Base-by-base conservation (phyloP, 257 asterid genomes). In the Solanum medicagineum region DNA sequence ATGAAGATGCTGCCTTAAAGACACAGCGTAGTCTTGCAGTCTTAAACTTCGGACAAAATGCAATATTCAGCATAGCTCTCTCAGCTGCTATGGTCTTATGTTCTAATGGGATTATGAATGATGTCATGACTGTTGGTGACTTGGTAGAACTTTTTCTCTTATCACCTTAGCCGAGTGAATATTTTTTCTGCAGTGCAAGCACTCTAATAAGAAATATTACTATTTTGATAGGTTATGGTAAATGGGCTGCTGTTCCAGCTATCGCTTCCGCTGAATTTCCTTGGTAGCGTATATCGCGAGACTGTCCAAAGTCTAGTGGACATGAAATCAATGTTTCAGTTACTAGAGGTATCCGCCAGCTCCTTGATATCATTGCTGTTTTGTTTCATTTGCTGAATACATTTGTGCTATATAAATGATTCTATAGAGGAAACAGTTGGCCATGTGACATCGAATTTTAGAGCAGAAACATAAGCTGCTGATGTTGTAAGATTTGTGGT, bases 291-390 rank as follows among this genome's bases (percentile, higher is more conserved):
- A 66, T 96, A 96, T 87, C 92, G 98, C 89, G 99, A 96, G 90
- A 96, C 99, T 14, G 26, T 95, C 86, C 98, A 96, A 87, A 91
- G 98, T 90, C 87, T 96, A 90, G 91, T 96, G 40, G 99, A 96
- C 90, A 91, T 96, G 98, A 96, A 93, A 88, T 91, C 99, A 91
- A 85, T 96, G 99, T 96, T 96, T 93, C 98, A 96, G 81, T 93
- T 96, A 87, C 97, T 96, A 65, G 99, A 96, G 99, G 99, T 95
- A 90, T 86, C 84, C 42, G 63, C 63, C 68, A 57, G 45, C 85
- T 87, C 83, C 82, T 56, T 56, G 55, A 70, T 65, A 60, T 63
- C 81, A 47, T 63, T 84, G 45, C 45, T 57, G 22, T 83, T 74
- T 68, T 68, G 42, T 83, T 77, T 60, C 44, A 66, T 24, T 68